Conservation (phyloP, 192 early-diverging fungal genomes). For the Radiomyces spectabilis region DNA sequence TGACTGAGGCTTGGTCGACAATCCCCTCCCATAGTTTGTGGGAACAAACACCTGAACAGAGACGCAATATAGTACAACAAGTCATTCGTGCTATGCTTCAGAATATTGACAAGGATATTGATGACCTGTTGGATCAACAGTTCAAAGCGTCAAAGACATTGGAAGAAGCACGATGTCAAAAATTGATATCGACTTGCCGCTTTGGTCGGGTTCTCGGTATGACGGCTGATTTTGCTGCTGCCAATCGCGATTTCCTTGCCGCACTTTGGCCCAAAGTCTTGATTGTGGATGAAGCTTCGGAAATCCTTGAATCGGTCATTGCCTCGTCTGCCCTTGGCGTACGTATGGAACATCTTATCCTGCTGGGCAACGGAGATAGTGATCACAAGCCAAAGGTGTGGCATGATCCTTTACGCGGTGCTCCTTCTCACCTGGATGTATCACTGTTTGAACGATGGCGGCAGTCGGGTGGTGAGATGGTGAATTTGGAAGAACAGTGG, state of each 20-base stretch:
- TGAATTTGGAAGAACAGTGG: constrained; percentile 19
- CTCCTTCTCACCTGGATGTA: constrained; percentile 1
- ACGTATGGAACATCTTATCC: constrained; percentile 18
- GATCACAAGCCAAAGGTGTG: background rate
- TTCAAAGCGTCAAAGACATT: background rate
- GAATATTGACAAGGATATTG: background rate
- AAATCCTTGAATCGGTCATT: constrained; percentile 7
- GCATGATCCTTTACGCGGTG: background rate
- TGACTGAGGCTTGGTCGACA: background rate
- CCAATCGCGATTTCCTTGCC: constrained; percentile 11
- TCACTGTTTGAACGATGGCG: constrained; percentile 24
- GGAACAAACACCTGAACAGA: background rate
- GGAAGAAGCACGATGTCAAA: background rate
- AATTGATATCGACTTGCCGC: constrained; percentile 1
- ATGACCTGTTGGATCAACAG: background rate
- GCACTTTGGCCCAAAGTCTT: constrained; percentile 6
- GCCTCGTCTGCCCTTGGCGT: background rate
- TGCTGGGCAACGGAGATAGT: constrained; percentile 10
- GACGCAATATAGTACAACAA: background rate
- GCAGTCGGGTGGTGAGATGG: background rate
- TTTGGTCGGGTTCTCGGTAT: constrained; percentile 25
- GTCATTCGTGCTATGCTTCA: background rate
- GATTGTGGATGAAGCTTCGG: constrained; percentile 17
- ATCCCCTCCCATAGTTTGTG: background rate
- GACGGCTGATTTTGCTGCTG: constrained; percentile 19